These are phyloP conservation scores for Fusarium sarcochroum DNA, from an alignment of 2,329 filamentous ascomycete genomes.

Conservation along the genomic window DNA sequence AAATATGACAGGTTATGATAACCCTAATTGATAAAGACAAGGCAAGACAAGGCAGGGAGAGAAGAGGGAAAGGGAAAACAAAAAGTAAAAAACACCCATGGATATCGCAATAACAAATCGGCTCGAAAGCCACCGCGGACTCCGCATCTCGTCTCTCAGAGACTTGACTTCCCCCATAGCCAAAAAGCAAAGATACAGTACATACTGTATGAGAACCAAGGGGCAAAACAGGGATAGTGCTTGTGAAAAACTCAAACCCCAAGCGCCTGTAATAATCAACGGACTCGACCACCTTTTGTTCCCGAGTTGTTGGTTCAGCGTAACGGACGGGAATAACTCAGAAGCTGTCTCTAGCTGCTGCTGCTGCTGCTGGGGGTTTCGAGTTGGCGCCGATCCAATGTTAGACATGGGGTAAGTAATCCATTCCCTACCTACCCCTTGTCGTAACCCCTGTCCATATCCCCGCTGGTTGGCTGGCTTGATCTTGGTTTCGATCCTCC, in stretches of 20 bases:
- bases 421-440: conserved; percentile 16
- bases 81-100: conserved; percentile 19
- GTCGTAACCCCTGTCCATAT: neutral
- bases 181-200: conserved; percentile 18
- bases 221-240: conserved; percentile 1
- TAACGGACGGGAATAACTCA: neutral
- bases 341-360: neutral
- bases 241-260: neutral
- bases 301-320: conserved; percentile 12
- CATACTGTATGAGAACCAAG: conserved; percentile 17
- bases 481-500: conserved; percentile 25
- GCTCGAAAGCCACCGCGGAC: conserved; percentile 31
- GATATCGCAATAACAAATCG: conserved; percentile 38
- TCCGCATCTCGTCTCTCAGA: conserved; percentile 32
- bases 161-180: conserved; percentile 15
- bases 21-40: conserved; percentile 1
- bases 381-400: conserved; percentile 34
- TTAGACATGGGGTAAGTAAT: conserved; percentile 32
- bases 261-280: conserved; percentile 3
- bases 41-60: neutral
- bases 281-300: neutral
- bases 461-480: conserved; percentile 17
- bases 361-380: neutral
- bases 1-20: conserved; percentile 20
- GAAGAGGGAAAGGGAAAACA: neutral